Base-by-base conservation (phyloP, 768 basidiomycete genomes). In the Mycena sanguinolenta region DNA sequence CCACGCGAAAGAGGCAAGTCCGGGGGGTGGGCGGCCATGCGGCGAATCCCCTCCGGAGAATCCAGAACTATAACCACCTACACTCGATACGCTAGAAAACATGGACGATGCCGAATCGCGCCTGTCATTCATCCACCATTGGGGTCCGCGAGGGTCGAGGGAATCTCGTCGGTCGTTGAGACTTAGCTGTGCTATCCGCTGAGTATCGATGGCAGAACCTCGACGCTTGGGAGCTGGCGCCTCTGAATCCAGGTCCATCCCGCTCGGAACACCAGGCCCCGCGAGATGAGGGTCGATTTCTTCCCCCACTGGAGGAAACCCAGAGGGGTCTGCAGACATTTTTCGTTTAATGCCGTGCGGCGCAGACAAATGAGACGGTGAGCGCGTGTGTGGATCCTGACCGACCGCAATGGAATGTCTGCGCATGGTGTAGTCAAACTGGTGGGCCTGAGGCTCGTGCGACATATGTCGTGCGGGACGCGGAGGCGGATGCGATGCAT, bases 141-240 rank as follows among this genome's bases (percentile, higher is more conserved):
- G 87, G 14, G 79, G 71, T 62, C 77, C 82, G 54, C 92, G 87
- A 21, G 91, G 87, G 79, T 95, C 94, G 28, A 90, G 85, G 23
- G 94, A 95, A 77, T 90, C 89, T 70, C 94, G 88, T 59, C 93
- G 91, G 77, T 95, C 93, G 76, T 92, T 88, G 73, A 95, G 81
- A 77, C 88, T 91, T 74, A 95, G 84, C 75, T 92, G 90, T 17
- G 91, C 90, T 74, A 96, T 89, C 59, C 91, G 84, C 65, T 90
- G 89, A 10, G 92, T 91, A 74, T 96, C 95, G 74, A 95, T 88
- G 27, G 92, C 89, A 21, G 95, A 96, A 36, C 94, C 92, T 57
- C 95, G 89, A 73, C 95, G 90, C 79, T 96, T 96, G 55, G 91
- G 88, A 21, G 92, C 89, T 42, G 92, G 94, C 10, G 82, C 89